phyloP scores from a whole-genome alignment of 768 basidiomycete species.

The Serendipita sp. region DNA sequence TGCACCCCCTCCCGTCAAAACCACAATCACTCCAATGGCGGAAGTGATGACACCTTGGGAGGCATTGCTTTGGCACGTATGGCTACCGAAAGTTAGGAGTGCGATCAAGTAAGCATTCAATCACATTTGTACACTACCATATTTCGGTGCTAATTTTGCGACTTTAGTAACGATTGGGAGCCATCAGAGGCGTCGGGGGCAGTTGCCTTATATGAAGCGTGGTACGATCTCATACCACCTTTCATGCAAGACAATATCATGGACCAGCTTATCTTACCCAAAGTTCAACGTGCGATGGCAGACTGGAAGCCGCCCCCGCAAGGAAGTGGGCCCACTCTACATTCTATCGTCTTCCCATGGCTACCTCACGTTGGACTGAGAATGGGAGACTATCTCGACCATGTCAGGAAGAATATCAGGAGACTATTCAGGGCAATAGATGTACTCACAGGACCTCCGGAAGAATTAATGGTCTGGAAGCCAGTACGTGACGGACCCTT shows the following conservation, averaged over 20 bases:
- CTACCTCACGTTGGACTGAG: slow-evolving; percentile 72
- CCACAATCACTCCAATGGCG: neutral
- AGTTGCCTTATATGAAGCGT: slow-evolving; percentile 70
- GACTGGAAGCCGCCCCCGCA: slow-evolving; percentile 62
- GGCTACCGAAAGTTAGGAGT: slow-evolving; percentile 90
- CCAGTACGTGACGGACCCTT: slow-evolving; percentile 33
- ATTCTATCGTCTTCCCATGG: slow-evolving; percentile 88
- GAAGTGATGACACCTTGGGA: slow-evolving; percentile 82
- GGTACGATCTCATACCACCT: slow-evolving; percentile 72
- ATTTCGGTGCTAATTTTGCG: neutral
- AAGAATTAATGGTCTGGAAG: slow-evolving; percentile 67
- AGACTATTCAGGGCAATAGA: slow-evolving; percentile 60
- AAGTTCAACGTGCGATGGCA: slow-evolving; percentile 66
- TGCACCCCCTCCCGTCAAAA: neutral
- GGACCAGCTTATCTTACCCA: slow-evolving; percentile 89
- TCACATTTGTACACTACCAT: neutral
- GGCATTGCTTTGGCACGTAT: slow-evolving; percentile 82
- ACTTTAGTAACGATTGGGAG: slow-evolving; percentile 65
- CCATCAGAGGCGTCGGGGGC: slow-evolving; percentile 57
- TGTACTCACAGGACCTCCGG: slow-evolving; percentile 51
- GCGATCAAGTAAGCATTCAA: slow-evolving; percentile 46
- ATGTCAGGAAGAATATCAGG: slow-evolving; percentile 76
- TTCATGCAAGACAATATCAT: slow-evolving; percentile 92
- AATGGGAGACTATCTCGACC: slow-evolving; percentile 70
- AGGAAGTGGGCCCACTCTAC: slow-evolving; percentile 33